Percentiles rank a stretch among this genome's conserved stretches.
These are phyloP conservation scores for Hexamita inflata DNA, from an alignment of 208 protist species.

Conservation along the genomic window DNA sequence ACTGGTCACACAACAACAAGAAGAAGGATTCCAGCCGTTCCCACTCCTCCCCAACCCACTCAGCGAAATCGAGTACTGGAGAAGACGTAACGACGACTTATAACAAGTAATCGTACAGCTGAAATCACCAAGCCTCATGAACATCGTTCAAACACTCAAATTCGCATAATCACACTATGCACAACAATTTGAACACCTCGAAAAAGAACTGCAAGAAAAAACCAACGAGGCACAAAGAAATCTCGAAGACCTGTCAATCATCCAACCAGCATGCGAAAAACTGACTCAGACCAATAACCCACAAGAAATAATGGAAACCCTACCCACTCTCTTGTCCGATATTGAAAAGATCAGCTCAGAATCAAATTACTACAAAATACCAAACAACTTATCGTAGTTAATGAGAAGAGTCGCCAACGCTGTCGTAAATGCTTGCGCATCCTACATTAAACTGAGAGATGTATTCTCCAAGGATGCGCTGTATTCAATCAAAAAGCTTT, in stretches of 20 bases:
- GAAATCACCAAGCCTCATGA: neutral
- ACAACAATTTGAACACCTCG: neutral
- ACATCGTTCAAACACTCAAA: conserved; percentile 22
- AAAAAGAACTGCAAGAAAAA: neutral
- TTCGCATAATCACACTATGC: conserved; percentile 16
- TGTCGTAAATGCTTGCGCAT: neutral
- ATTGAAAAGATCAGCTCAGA: neutral
- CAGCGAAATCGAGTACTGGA: conserved; percentile 4
- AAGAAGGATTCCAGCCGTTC: neutral
- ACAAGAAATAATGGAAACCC: neutral
- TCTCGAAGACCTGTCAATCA: neutral
- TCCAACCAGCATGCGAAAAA: neutral
- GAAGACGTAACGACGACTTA: neutral
- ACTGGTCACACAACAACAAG: no score
- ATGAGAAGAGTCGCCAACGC: neutral
- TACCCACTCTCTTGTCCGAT: neutral
- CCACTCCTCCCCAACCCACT: conserved; percentile 5
- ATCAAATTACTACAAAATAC: neutral
- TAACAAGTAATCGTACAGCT: neutral
- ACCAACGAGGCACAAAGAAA: neutral
- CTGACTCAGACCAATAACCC: neutral
- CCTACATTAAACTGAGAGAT: neutral
- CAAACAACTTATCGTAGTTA: neutral
- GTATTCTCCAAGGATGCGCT: neutral
- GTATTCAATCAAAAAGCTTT: neutral